phyloP scores from a whole-genome alignment of 2,329 filamentous ascomycete species.

The Graphiopsis chlorocephala region DNA sequence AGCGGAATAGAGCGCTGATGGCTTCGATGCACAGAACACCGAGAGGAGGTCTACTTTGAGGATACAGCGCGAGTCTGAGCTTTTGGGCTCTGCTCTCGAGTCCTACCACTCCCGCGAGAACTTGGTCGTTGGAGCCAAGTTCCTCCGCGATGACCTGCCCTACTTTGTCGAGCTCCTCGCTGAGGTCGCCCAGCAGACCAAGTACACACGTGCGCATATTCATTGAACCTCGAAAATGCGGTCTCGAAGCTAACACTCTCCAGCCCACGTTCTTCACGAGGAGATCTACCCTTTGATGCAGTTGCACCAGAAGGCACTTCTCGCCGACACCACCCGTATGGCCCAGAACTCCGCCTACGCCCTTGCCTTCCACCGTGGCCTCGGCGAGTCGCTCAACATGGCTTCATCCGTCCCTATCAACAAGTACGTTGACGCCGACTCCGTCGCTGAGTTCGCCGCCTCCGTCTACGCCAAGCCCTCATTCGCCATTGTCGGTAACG shows the following conservation, averaged over 20 bases:
- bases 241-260: slow-evolving; percentile 14
- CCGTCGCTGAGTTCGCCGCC: slow-evolving; percentile 71
- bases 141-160: slow-evolving; percentile 90
- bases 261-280: slow-evolving; percentile 88
- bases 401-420: slow-evolving; percentile 67
- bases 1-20: slow-evolving; percentile 5
- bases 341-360: slow-evolving; percentile 84
- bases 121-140: slow-evolving; percentile 87
- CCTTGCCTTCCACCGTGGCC: slow-evolving; percentile 88
- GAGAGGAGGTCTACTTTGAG: slow-evolving; percentile 82
- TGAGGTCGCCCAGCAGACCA: slow-evolving; percentile 85
- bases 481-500: slow-evolving; percentile 87
- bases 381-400: slow-evolving; percentile 75
- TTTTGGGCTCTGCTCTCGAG: slow-evolving; percentile 85
- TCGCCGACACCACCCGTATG: slow-evolving; percentile 61
- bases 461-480: slow-evolving; percentile 85
- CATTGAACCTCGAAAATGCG: slow-evolving; percentile 5
- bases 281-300: slow-evolving; percentile 76
- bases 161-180: slow-evolving; percentile 96
- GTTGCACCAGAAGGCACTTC: slow-evolving; percentile 71
- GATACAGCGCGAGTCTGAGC: slow-evolving; percentile 91
- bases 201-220: slow-evolving; percentile 63
- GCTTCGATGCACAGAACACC: slow-evolving; percentile 62
- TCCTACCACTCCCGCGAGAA: slow-evolving; percentile 91
- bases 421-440: slow-evolving; percentile 76